Base-by-base conservation (phyloP, 148 eudicot species). In the Cornus florida region DNA sequence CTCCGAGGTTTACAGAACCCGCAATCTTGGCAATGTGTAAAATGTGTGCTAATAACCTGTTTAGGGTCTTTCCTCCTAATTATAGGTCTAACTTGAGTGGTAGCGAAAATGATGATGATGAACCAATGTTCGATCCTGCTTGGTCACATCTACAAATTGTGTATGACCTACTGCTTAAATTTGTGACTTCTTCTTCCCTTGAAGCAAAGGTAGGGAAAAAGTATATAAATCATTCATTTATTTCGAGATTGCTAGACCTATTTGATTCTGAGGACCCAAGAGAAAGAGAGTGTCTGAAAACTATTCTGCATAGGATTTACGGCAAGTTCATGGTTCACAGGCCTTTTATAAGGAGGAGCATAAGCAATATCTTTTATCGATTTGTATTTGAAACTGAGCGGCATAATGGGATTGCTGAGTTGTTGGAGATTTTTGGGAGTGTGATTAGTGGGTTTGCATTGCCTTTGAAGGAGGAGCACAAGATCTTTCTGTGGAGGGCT, bases 281-380 rank as follows among this genome's bases (percentile, higher is more conserved):
- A 79, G 98, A 95, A 76, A 84, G 98, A 79, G 98, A 95, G 10
- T 90, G 90, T 74, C 74, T 95, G 77, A 95, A 95, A 80, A 91
- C 94, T 10, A 88, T 93, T 71, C 87, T 95, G 71, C 98, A 95
- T 77, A 87, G 95, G 87, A 87, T 93, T 60, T 95, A 95, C 62
- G 98, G 98, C 43, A 95, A 93, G 86, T 95, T 93, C 83, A 95
- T 93, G 98, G 97, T 93, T 70, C 98, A 93, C 75, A 84, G 98
- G 75, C 98, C 98, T 24, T 95, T 85, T 78, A 85, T 95, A 73
- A 82, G 98, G 76, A 91, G 86, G 87, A 80, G 88, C 72, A 87
- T 95, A 79, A 86, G 98, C 85, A 89, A 93, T 83, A 81, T 92
- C 79, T 95, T 93, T 79, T 89, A 90, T 71, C 82, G 88, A 70